phyloP scores from a whole-genome alignment of 768 basidiomycete genomes.

The Leccinum fibrillosum region DNA sequence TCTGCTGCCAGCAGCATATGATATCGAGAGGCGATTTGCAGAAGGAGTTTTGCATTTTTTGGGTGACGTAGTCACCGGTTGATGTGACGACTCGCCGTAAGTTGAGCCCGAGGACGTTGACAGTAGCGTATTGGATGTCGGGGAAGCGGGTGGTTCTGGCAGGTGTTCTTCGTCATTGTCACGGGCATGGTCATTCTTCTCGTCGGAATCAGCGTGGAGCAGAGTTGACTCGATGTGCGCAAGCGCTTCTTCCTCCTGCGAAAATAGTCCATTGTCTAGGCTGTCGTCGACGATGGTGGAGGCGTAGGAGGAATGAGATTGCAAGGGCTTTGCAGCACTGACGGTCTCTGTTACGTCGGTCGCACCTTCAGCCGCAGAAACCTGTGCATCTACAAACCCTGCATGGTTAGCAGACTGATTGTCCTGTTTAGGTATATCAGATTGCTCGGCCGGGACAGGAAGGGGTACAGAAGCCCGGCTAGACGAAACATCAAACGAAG shows the following conservation, averaged over 20 bases:
- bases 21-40: constrained; percentile 88
- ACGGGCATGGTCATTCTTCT: constrained; percentile 17
- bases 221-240: constrained; percentile 20
- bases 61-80: constrained; percentile 20
- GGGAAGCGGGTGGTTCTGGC: constrained; percentile 59
- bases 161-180: constrained; percentile 43
- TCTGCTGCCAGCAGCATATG: constrained; percentile 86
- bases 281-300: constrained; percentile 52
- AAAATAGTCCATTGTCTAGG: constrained; percentile 29
- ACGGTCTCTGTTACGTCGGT: constrained; percentile 3
- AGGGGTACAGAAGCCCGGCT: constrained; percentile 37
- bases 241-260: constrained; percentile 26
- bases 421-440: constrained; percentile 38
- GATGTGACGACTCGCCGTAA: constrained; percentile 43
- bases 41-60: constrained; percentile 55
- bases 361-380: constrained; percentile 15
- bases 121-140: constrained; percentile 46
- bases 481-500: constrained; percentile 45
- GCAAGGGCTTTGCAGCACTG: constrained; percentile 32
- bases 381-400: constrained; percentile 46
- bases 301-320: constrained; percentile 43
- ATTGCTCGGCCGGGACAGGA: constrained; percentile 28
- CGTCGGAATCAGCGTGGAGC: constrained; percentile 10
- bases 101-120: constrained; percentile 35
- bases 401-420: constrained; percentile 46